phyloP scores from a whole-genome alignment of 106 monocot genomes.

The Allium fistulosum region DNA sequence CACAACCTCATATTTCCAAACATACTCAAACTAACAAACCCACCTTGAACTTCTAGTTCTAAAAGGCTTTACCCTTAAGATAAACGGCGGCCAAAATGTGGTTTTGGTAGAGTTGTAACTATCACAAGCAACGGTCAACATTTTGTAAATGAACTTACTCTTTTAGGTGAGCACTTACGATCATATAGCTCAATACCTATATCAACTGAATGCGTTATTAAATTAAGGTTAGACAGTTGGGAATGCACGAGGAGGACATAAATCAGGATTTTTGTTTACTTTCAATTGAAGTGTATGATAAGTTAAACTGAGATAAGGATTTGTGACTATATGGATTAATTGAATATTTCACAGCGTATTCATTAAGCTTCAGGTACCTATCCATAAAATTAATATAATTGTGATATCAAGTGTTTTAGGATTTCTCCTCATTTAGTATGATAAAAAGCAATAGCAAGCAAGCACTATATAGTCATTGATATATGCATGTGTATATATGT shows the following conservation, averaged over 20 bases:
- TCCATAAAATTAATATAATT: neutral
- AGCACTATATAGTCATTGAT: neutral
- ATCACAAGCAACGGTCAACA: no score
- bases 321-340: neutral
- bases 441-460: no score
- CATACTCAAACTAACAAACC: no score
- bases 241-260: neutral
- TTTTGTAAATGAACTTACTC: no score
- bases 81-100: no score
- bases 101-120: no score
- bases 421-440: no score
- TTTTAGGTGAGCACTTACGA: slow-evolving; percentile 9
- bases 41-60: no score
- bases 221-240: neutral
- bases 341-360: slow-evolving; percentile 1
- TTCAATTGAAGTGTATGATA: slow-evolving; percentile 4
- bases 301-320: slow-evolving; percentile 4
- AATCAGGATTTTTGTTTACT: neutral
- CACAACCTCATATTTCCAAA: no score
- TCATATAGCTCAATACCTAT: neutral
- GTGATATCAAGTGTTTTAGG: no score
- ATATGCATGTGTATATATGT: no score
- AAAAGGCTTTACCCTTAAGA: no score
- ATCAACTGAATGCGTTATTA: slow-evolving; percentile 3
- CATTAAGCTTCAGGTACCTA: neutral